Evolutionary conservation across 1,139 yeast species (phyloP).

Genomic region (Blastobotrys indianensis): DNA sequence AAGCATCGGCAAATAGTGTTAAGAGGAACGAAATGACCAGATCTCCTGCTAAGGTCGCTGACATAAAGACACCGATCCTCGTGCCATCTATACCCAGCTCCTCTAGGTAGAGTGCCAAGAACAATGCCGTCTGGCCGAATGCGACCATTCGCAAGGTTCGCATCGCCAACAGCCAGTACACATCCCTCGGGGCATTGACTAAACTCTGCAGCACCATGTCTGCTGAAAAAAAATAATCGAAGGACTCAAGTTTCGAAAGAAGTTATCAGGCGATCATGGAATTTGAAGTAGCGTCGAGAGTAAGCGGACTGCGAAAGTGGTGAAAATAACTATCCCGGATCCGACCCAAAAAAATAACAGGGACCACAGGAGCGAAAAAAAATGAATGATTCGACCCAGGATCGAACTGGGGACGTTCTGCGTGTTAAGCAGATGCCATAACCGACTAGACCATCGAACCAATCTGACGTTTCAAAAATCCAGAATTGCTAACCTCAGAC

Average conservation of each 20-base stretch:
- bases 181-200: conserved; percentile 38
- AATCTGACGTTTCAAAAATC: too few relatives aligned
- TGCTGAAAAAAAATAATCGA: too few relatives aligned
- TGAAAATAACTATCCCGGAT: too few relatives aligned
- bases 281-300: too few relatives aligned
- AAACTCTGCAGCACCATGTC: background rate
- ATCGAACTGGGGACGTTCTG: conserved; percentile 99
- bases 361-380: too few relatives aligned
- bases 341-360: too few relatives aligned
- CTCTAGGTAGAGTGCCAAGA: conserved; percentile 61
- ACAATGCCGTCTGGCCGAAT: conserved; percentile 77
- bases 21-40: conserved; percentile 62
- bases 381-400: conserved; percentile 94
- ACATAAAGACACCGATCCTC: conserved; percentile 73
- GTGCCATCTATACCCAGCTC: conserved; percentile 50
- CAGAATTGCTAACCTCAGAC: too few relatives aligned
- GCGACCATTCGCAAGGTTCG: conserved; percentile 69
- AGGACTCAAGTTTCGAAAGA: too few relatives aligned
- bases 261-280: too few relatives aligned
- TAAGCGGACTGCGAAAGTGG: too few relatives aligned
- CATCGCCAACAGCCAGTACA: conserved; percentile 59
- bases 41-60: conserved; percentile 74
- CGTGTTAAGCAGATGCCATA: conserved; percentile 99
- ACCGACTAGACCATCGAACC: conserved; percentile 96
- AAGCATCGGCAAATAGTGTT: conserved; percentile 68